These are phyloP conservation scores for Saccharum spontaneum DNA, from an alignment of 176 grass and related monocot genomes.

Conservation along the genomic window DNA sequence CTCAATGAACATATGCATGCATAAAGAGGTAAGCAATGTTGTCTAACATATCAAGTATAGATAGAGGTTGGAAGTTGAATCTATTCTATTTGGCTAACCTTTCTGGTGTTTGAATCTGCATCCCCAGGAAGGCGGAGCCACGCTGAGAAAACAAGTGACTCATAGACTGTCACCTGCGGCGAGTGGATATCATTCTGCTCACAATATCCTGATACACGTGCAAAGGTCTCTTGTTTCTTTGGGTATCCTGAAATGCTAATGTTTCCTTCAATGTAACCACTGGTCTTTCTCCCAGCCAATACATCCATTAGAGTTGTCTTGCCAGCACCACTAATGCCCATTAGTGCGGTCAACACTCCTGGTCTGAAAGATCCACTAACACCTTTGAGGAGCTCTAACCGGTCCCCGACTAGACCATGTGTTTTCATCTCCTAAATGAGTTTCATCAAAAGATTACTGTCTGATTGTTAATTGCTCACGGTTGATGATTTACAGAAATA, in stretches of 20 bases:
- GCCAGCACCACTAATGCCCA: conserved; percentile 94
- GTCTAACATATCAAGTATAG: not conserved
- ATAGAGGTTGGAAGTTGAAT: not conserved
- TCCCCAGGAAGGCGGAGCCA: conserved; percentile 81
- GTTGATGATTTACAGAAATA: not conserved
- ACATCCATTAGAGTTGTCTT: conserved; percentile 98
- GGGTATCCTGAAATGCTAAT: conserved; percentile 30
- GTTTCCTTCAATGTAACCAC: conserved; percentile 83
- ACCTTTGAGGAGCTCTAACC: conserved; percentile 74
- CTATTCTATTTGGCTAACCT: conserved; percentile 44
- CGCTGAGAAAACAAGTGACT: conserved; percentile 84
- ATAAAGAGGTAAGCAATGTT: conserved; percentile 31
- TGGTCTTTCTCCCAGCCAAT: conserved; percentile 89
- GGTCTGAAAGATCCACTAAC: conserved; percentile 90
- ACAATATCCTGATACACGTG: conserved; percentile 90
- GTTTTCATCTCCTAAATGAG: conserved; percentile 84
- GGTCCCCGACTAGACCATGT: conserved; percentile 60
- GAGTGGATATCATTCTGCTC: conserved; percentile 95
- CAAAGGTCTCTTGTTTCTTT: conserved; percentile 12
- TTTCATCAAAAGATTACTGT: not conserved
- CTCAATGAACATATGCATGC: conserved; percentile 67
- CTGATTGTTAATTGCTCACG: not conserved
- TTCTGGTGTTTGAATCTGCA: conserved; percentile 62
- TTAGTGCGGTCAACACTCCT: conserved; percentile 81
- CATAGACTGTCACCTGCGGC: conserved; percentile 81